Evolutionary conservation across 2,329 filamentous ascomycete genomes (phyloP), one percentile per base, ranked within the genome.

Genomic region (Capronia coronata): DNA sequence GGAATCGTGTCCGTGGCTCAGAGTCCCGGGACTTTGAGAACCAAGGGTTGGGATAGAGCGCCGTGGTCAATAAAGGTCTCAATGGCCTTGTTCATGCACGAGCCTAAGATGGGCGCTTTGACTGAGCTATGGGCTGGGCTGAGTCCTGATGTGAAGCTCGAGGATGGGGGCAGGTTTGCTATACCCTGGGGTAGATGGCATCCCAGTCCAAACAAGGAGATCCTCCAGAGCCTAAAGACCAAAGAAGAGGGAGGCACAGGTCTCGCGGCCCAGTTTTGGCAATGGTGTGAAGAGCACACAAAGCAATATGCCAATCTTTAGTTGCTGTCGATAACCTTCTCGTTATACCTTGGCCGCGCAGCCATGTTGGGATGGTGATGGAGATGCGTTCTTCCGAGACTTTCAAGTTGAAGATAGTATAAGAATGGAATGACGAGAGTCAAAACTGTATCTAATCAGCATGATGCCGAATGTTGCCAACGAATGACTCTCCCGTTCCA

Each of bases 81-180:
- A 25, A 52, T 64, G 43, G 56, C 52, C 1, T 51, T 53, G 6
- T 27, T 66, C 2, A 50, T 65, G 2, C 61, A 69, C 42, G 61
- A 63, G 11, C 56, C 67, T 1, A 56, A 51, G 2, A 56, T 62
- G 23, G 75, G 74, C 0, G 74, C 72, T 0, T 76, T 75, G 56
- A 74, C 75, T 0, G 67, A 72, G 48, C 55, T 78, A 0, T 78
- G 67, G 49, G 69, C 73, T 1, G 73, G 66, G 0, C 61, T 74
- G 22, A 72, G 72, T 0, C 67, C 69, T 0, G 65, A 73, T 0
- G 62, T 76, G 2, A 72, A 66, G 0, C 32, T 66, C 1, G 69
- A 69, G 27, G 66, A 68, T 10, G 57, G 52, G 9, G 60, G 61
- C 2, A 38, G 37, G 21, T 63, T 56, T 21, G 48, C 64, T 30